phyloP scores from a whole-genome alignment of 2,329 filamentous ascomycete genomes.

The Aspergillus pseudoviridinutans region DNA sequence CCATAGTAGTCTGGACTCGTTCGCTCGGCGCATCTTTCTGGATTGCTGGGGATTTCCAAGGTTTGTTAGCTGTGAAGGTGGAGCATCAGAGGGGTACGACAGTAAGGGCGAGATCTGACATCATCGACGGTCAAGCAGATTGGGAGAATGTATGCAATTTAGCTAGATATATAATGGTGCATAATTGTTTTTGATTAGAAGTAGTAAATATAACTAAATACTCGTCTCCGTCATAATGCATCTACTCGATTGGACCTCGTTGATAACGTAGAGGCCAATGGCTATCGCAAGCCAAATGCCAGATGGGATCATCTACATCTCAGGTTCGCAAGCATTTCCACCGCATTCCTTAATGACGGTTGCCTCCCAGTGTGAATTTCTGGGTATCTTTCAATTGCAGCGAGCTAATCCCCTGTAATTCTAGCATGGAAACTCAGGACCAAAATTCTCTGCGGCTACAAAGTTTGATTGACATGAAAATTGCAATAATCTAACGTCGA shows the following conservation, averaged over 20 bases:
- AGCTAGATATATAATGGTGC: neutral
- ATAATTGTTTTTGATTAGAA: neutral
- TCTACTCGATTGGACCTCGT: neutral
- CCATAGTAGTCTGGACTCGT: neutral
- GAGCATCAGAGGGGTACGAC: neutral
- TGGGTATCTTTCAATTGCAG: too few species aligned
- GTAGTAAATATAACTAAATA: neutral
- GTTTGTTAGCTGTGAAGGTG: neutral
- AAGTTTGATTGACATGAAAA: neutral
- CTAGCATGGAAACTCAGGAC: neutral
- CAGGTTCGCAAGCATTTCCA: too few species aligned
- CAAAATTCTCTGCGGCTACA: neutral
- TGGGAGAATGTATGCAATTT: neutral
- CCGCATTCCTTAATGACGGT: too few species aligned
- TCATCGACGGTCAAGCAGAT: neutral
- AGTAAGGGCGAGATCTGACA: neutral
- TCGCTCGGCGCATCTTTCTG: neutral
- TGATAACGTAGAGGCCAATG: neutral
- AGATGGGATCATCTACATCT: too few species aligned
- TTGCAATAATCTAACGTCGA: neutral
- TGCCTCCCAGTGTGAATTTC: too few species aligned
- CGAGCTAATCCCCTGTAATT: neutral
- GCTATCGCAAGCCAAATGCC: neutral
- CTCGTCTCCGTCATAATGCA: neutral
- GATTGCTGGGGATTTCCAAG: neutral